Percentiles rank a stretch among this genome's conserved stretches.
These are phyloP conservation scores for Thecaphora thlaspeos DNA, from an alignment of 1,284 basidiomycete species.

Conservation along the genomic window DNA sequence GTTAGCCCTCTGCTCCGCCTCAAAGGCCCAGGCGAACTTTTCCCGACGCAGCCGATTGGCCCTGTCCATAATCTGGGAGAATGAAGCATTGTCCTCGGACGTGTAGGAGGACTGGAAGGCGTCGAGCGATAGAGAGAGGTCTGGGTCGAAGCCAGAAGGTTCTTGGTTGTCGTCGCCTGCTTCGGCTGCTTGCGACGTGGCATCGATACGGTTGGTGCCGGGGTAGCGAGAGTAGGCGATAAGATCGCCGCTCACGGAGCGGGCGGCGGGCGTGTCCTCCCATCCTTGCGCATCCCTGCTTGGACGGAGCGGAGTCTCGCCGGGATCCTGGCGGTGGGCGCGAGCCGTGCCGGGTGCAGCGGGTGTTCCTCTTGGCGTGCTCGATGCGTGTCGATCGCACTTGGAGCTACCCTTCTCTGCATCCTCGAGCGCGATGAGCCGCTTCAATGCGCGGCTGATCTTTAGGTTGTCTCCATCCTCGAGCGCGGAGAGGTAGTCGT, in stretches of 20 bases:
- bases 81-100: constrained; percentile 55
- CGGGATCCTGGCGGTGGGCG: neutral
- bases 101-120: constrained; percentile 48
- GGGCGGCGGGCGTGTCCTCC: constrained; percentile 23
- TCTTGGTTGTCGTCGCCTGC: constrained; percentile 6
- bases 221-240: neutral
- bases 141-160: constrained; percentile 13
- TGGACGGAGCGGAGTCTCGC: neutral
- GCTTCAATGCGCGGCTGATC: constrained; percentile 20
- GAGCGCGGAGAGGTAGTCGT: constrained; percentile 49
- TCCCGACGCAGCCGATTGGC: constrained; percentile 32
- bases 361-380: neutral
- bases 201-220: neutral
- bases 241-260: neutral
- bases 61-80: constrained; percentile 43
- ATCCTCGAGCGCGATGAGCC: constrained; percentile 30
- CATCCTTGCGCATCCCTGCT: constrained; percentile 7
- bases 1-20: constrained; percentile 22
- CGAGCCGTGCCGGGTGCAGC: neutral
- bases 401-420: constrained; percentile 1
- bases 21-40: constrained; percentile 43
- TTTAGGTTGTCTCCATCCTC: constrained; percentile 27
- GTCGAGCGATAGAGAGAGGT: constrained; percentile 31
- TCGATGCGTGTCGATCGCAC: constrained; percentile 2
- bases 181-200: neutral